phyloP scores from a whole-genome alignment of 2,329 filamentous ascomycete species.

The Aspergillus transmontanensis region DNA sequence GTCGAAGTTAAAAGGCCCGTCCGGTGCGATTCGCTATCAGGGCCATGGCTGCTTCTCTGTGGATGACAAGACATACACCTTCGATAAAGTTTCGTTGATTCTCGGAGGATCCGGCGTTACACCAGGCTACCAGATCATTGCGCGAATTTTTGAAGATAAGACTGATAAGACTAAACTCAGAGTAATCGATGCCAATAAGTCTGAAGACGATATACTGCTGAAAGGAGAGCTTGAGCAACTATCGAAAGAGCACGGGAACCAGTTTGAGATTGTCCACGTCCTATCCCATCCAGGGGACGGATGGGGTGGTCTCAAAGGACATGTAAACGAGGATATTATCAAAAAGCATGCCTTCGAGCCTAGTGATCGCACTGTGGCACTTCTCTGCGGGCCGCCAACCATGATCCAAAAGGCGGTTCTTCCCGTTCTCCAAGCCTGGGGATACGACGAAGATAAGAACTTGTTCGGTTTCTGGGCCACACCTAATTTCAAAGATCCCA shows the following conservation, averaged over 20 bases:
- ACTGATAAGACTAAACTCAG: slow-evolving; percentile 42
- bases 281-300: slow-evolving; percentile 10
- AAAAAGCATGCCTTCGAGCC: slow-evolving; percentile 31
- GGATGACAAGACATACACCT: slow-evolving; percentile 43
- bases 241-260: slow-evolving; percentile 4
- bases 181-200: slow-evolving; percentile 16
- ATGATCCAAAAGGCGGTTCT: slow-evolving; percentile 57
- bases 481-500: no score
- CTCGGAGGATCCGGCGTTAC: slow-evolving; percentile 57
- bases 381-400: slow-evolving; percentile 54
- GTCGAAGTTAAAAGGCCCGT: slow-evolving; percentile 56
- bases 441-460: slow-evolving; percentile 50
- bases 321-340: slow-evolving; percentile 15
- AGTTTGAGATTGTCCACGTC: slow-evolving; percentile 17
- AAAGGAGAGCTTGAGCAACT: slow-evolving; percentile 12
- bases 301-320: slow-evolving; percentile 16
- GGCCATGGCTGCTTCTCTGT: slow-evolving; percentile 52
- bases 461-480: slow-evolving; percentile 40
- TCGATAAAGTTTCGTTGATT: slow-evolving; percentile 51
- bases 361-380: slow-evolving; percentile 43
- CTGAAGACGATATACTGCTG: slow-evolving; percentile 18
- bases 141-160: slow-evolving; percentile 45
- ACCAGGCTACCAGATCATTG: slow-evolving; percentile 55
- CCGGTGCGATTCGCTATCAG: slow-evolving; percentile 54
- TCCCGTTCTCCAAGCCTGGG: slow-evolving; percentile 51